Base-by-base conservation (phyloP, 2,329 filamentous ascomycete genomes). In the Fusarium ambrosium region DNA sequence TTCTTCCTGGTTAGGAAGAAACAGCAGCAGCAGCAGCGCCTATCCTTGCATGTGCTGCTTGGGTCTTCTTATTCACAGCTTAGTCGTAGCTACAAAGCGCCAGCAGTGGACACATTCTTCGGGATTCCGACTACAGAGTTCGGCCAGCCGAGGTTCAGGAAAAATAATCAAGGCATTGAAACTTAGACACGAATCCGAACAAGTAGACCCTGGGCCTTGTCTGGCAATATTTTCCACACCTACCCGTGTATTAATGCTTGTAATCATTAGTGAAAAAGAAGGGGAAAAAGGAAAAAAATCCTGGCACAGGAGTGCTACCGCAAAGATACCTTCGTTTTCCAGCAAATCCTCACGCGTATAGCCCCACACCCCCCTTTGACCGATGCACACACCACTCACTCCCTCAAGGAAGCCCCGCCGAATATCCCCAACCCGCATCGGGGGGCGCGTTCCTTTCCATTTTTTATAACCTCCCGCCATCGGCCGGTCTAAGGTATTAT, bases 391-490 rank as follows among this genome's bases (percentile, higher is more conserved):
- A 59, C 66, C 55, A 59, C 66, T 27, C 53, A 62, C 53, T 24
- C 22, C 32, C 34, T 20, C 14, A 16, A 45, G 34, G 68, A 60
- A 39, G 69, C 59, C 56, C 69, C 70, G 74, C 69, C 55, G 48
- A 70, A 60, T 43, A 71, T 72, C 71, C 74, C 74, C 76, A 77
- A 74, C 72, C 74, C 66, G 76, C 69, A 71, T 73, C 66, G 32
- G 66, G 63, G 62, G 65, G 69, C 45, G 68, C 66, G 53, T 69
- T 71, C 70, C 73, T 69, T 64, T 67, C 69, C 59, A 70, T 71
- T 73, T 78, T 78, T 72, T 67, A 77, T 76, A 78, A 78, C 74
- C 74, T 77, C 77, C 73, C 77, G 66, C 73, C 72, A 66, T 74
- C 73, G 71, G 68, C 66, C 68, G 61, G 48, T 18, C 48, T 53